Percentiles rank a stretch among this genome's conserved stretches.
These are phyloP conservation scores for Chlamydomonas sp. DNA, from an alignment of 139 green algal genomes.

Conservation along the genomic window DNA sequence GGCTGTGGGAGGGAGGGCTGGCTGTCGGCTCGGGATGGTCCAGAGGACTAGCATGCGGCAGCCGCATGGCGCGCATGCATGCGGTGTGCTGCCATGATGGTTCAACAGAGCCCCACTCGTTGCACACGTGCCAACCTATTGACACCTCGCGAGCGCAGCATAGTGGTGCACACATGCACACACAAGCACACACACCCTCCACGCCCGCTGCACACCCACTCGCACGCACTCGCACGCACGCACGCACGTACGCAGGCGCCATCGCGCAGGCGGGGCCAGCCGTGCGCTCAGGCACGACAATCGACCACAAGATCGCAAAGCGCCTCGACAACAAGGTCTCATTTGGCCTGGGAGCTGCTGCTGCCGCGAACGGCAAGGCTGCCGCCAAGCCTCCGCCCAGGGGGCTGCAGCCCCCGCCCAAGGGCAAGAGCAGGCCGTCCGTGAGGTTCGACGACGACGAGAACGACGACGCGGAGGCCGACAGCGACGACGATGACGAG, in stretches of 20 bases:
- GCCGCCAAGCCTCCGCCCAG: not conserved
- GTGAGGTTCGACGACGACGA: slow-evolving; percentile 22
- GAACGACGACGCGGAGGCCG: slow-evolving; percentile 16
- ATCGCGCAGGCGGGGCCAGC: slow-evolving; percentile 40
- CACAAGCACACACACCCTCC: not conserved
- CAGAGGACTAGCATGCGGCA: no score
- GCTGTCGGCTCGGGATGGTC: no score
- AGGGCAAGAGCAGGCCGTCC: slow-evolving; percentile 8
- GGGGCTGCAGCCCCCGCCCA: not conserved
- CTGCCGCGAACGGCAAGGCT: not conserved
- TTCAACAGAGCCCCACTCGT: no score
- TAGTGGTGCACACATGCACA: no score
- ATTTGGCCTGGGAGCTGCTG: not conserved
- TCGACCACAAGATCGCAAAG: slow-evolving; percentile 58
- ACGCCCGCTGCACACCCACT: not conserved
- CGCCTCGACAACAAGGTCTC: slow-evolving; percentile 19
- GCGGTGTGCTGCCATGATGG: no score
- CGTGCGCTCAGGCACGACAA: slow-evolving; percentile 35
- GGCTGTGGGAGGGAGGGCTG: no score
- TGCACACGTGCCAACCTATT: no score
- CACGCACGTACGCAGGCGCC: slow-evolving; percentile 28
- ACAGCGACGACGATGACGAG: slow-evolving; percentile 25
- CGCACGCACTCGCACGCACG: not conserved
- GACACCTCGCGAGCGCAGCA: no score
- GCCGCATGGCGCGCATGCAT: no score